These are phyloP conservation scores for Phytophthora vignae DNA, from an alignment of 352 stramenopile genomes.

Conservation along the genomic window DNA sequence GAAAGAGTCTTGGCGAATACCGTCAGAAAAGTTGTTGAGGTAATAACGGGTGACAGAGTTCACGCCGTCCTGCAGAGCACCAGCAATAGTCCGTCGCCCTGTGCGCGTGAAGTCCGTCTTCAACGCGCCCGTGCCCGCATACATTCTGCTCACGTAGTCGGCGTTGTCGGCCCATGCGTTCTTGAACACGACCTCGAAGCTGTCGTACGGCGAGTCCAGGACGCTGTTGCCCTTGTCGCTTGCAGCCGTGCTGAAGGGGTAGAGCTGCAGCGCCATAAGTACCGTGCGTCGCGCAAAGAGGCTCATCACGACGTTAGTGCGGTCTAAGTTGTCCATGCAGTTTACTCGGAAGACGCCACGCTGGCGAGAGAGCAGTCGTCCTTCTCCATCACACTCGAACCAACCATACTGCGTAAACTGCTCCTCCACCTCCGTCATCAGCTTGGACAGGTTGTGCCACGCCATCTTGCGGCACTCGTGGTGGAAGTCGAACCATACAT, in stretches of 20 bases:
- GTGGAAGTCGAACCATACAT: conserved; percentile 98
- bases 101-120: conserved; percentile 97
- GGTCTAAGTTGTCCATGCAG: conserved; percentile 99
- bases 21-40: conserved; percentile 97
- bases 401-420: conserved; percentile 79
- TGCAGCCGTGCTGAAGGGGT: conserved; percentile 53
- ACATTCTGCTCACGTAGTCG: conserved; percentile 94
- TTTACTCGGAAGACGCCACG: conserved; percentile 96
- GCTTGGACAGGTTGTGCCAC: conserved; percentile 92
- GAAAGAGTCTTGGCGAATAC: conserved; percentile 93
- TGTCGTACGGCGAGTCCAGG: conserved; percentile 66
- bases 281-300: conserved; percentile 89
- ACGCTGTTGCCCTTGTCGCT: conserved; percentile 69
- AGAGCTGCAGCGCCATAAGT: conserved; percentile 87
- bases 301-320: conserved; percentile 84
- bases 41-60: conserved; percentile 96
- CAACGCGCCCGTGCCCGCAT: conserved; percentile 94
- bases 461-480: conserved; percentile 95
- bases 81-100: conserved; percentile 92
- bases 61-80: conserved; percentile 93
- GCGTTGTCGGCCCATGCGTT: conserved; percentile 96
- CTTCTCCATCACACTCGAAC: conserved; percentile 54
- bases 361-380: conserved; percentile 73
- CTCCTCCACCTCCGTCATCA: conserved; percentile 89
- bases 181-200: conserved; percentile 86